Evolutionary conservation across 2,329 filamentous ascomycete species (phyloP), one percentile per base, ranked within the genome.

Genomic region (Torrubiella hemipterigena): DNA sequence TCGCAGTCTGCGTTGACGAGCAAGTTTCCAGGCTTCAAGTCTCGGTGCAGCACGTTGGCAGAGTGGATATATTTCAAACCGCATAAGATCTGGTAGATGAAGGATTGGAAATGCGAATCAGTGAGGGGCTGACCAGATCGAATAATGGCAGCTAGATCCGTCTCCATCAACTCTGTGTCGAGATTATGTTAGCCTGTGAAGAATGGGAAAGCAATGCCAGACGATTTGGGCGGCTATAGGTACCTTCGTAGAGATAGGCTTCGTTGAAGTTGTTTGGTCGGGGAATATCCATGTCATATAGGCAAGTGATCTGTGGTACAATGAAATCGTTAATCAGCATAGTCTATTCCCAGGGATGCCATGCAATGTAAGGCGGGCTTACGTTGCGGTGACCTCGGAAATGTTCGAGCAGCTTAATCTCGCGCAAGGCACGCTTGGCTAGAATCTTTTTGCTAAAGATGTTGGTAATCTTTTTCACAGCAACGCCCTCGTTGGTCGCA

Each of bases 371-470:
- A 25, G 24, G 25, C 29, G 22, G 20, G 21, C 62, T 60, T 65
- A 86, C 79, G 56, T 87, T 87, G 50, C 82, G 77, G 51, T 89
- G 82, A 31, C 82, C 83, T 49, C 91, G 74, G 65, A 98, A 96
- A 61, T 98, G 91, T 65, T 96, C 87, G 42, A 98, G 69, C 45
- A 98, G 73, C 73, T 96, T 96, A 63, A 98, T 95, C 65, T 98
- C 91, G 58, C 91, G 77, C 67, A 96, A 61, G 29, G 91, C 91
- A 52, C 91, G 83, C 77, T 98, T 98, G 48, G 91, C 91, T 43
- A 98, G 72, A 47, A 96, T 98, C 76, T 96, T 96, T 68, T 96
- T 98, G 73, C 86, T 95, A 63, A 96, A 96, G 49, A 96, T 87
- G 81, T 98, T 98, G 66, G 91, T 98, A 56, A 98, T 84, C 63